Evolutionary conservation across 2,329 filamentous ascomycete genomes (phyloP), one percentile per base, ranked within the genome.

Genomic region (Magnaporthiopsis rhizophila): DNA sequence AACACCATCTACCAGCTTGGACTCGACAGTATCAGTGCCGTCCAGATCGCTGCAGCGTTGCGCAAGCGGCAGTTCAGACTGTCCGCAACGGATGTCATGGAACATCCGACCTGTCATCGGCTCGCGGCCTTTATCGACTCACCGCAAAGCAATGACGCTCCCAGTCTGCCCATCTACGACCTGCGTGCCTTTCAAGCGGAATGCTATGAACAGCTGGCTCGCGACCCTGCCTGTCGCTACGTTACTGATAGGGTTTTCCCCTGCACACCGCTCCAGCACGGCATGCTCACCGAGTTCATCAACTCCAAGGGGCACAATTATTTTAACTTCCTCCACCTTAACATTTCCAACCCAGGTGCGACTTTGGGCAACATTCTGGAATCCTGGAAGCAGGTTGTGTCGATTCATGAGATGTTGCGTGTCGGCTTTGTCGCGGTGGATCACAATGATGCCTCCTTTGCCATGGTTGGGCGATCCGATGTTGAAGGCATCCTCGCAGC

Each of bases 1-100:
- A 91, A 86, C 0, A 92, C 90, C 0, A 91, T 98, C 61, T 96
- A 94, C 70, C 87, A 89, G 65, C 83, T 97, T n/a, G 94, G 94
- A 0, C 78, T 97, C 3, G 93, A 97, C 74, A 97, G 93, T 72
- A 95, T 98, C 70, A 93, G 89, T 66, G 90, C 92, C 0, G 83
- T 88, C 6, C 92, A 97, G 71, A 80, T 97, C 12, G 90, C 92
- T 0, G 82, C 85, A 1, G 77, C 81, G 32, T 78, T 97, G 21
- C 85, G 89, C 24, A 83, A 80, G 56, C 70, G 81, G 24, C 87
- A 86, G 0, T 77, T 86, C 56, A 71, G 73, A 1, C 75, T 92
- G 0, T 85, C 86, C 1, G 87, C 90, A 0, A 83, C 86, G 1
- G 90, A 96, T 72, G 86, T 97, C 18, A 83, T 97, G 64, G 87